A percentile compares a stretch with the other conserved stretches of the same genome.
Conservation (phyloP, 2,329 filamentous ascomycete species). For the Tolypocladium nubicola region DNA sequence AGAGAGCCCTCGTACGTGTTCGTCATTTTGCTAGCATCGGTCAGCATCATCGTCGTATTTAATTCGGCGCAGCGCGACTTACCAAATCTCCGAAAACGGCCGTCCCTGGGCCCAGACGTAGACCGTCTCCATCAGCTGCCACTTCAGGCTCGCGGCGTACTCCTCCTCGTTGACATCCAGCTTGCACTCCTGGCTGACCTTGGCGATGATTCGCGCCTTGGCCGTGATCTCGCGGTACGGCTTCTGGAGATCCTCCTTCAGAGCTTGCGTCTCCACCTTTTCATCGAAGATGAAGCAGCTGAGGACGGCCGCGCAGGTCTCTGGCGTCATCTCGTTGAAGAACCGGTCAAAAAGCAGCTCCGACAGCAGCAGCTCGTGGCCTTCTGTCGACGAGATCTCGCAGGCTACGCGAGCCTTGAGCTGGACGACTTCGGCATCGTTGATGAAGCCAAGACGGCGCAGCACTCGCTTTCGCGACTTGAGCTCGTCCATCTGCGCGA, state of each 20-base stretch:
- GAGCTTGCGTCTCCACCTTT: conserved; percentile 67
- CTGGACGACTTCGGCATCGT: conserved; percentile 89
- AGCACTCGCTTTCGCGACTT: conserved; percentile 94
- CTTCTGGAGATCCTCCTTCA: conserved; percentile 79
- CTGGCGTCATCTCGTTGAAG: conserved; percentile 90
- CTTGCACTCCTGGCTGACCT: conserved; percentile 92
- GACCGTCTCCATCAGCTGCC: conserved; percentile 94
- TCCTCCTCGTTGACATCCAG: conserved; percentile 90
- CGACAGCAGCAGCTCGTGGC: conserved; percentile 85
- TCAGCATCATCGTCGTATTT: background rate
- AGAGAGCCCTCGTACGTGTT: conserved; percentile 95
- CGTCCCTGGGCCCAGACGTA: conserved; percentile 84
- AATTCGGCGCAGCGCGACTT: conserved; percentile 27
- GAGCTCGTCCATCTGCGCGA: conserved; percentile 89
- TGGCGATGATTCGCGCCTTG: conserved; percentile 80
- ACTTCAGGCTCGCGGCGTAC: conserved; percentile 82
- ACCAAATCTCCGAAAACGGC: conserved; percentile 92
- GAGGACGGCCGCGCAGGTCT: conserved; percentile 75
- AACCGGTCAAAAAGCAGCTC: conserved; percentile 95
- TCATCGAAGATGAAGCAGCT: conserved; percentile 98
- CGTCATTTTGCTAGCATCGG: conserved; percentile 76
- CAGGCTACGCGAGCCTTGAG: conserved; percentile 95
- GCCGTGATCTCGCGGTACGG: conserved; percentile 78
- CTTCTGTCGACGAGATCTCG: conserved; percentile 84
- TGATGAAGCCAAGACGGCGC: conserved; percentile 88